A percentile compares a stretch with the other conserved stretches of the same genome.
Evolutionary conservation across 208 protist species (phyloP).

Genomic region (Leishmania aethiopica): DNA sequence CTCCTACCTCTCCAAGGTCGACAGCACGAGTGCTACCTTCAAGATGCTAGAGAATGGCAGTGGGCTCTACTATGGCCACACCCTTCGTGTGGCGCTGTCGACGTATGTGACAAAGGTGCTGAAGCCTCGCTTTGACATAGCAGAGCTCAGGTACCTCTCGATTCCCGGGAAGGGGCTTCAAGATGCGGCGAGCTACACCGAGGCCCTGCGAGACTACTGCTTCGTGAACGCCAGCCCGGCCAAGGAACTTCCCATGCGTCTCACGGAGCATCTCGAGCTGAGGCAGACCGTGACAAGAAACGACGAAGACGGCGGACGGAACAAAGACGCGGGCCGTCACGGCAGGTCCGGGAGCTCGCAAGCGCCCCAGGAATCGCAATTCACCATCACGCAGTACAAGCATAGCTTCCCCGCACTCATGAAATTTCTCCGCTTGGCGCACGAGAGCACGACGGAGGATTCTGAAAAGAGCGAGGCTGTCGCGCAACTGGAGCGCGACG

Average conservation of each 20-base stretch:
- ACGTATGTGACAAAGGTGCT: conserved; percentile 31
- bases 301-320: conserved; percentile 2
- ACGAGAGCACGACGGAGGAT: not conserved
- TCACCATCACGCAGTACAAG: conserved; percentile 25
- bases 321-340: not conserved
- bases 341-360: not conserved
- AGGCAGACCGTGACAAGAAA: conserved; percentile 25
- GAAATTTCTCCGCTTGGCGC: not conserved
- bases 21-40: conserved; percentile 30
- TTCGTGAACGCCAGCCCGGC: conserved; percentile 40
- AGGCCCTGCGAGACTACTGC: conserved; percentile 38
- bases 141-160: conserved; percentile 56
- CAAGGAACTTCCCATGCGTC: conserved; percentile 30
- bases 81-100: conserved; percentile 63
- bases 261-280: conserved; percentile 27
- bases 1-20: conserved; percentile 16
- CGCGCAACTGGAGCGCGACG: conserved; percentile 17
- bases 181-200: conserved; percentile 47
- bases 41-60: not conserved
- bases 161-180: conserved; percentile 47
- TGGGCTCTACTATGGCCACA: conserved; percentile 29
- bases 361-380: conserved; percentile 3
- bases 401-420: conserved; percentile 20
- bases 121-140: conserved; percentile 29
- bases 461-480: not conserved